Evolutionary conservation across 1,284 basidiomycete species (phyloP).

Genomic region (Sporisorium exsertum): DNA sequence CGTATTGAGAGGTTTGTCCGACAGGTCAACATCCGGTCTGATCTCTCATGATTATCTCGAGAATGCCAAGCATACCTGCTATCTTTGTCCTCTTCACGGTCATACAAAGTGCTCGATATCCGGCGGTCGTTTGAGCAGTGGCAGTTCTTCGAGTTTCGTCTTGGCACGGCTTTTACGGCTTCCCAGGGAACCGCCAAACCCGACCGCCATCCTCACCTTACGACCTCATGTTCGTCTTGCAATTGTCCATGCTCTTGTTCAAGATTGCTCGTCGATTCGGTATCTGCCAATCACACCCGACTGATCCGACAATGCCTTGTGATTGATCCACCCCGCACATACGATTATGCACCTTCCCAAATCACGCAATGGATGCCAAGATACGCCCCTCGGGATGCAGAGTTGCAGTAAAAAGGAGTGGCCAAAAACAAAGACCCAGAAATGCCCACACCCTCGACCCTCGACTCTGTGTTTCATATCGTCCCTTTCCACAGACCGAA

Average conservation of each 20-base stretch:
- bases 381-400: not conserved
- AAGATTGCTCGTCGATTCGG: not conserved
- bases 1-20: no score
- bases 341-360: not conserved
- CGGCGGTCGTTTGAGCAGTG: not conserved
- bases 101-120: no score
- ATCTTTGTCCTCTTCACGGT: not conserved
- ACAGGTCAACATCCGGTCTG: no score
- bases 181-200: conserved; percentile 11
- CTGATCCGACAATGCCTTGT: not conserved
- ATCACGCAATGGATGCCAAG: conserved; percentile 7
- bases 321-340: conserved; percentile 4
- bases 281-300: not conserved
- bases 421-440: not conserved
- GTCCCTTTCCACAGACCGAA: not conserved
- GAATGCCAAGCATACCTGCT: not conserved
- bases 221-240: not conserved
- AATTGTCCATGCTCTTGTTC: not conserved
- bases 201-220: not conserved
- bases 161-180: conserved; percentile 15
- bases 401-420: not conserved
- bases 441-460: not conserved
- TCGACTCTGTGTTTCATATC: not conserved
- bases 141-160: conserved; percentile 17
- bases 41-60: no score